phyloP scores from a whole-genome alignment of 1,284 basidiomycete genomes.

The Sanghuangporus weigelae region DNA sequence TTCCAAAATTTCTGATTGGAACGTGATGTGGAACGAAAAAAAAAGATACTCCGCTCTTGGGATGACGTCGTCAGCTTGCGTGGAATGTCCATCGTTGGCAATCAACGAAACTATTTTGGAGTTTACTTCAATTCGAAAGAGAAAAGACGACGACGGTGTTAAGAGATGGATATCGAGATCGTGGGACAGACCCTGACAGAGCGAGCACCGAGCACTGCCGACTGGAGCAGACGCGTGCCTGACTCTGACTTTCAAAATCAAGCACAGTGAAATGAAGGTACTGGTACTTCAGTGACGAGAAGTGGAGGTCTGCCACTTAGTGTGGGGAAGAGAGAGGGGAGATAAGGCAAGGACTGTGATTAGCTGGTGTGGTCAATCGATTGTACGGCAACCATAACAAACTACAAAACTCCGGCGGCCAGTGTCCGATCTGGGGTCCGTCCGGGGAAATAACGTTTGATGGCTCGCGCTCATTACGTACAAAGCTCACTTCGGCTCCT shows the following conservation, averaged over 20 bases:
- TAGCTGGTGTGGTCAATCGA: background rate
- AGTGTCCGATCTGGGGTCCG: background rate
- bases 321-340: background rate
- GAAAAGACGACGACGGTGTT: background rate
- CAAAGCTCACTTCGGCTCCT: background rate
- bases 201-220: background rate
- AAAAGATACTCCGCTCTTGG: background rate
- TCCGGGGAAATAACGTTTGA: slow-evolving; percentile 1
- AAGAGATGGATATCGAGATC: background rate
- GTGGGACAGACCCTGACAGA: background rate
- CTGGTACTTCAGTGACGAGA: background rate
- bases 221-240: background rate
- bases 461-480: background rate
- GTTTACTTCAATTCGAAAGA: background rate
- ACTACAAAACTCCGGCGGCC: background rate
- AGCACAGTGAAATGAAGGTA: background rate
- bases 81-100: background rate
- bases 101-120: background rate
- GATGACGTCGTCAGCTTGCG: background rate
- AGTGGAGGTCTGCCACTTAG: background rate
- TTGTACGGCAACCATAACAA: background rate
- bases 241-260: background rate
- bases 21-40: background rate
- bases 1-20: background rate
- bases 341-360: background rate